Conservation (phyloP, 805 yeast species). For the Saccharomycopsis babjevae region DNA sequence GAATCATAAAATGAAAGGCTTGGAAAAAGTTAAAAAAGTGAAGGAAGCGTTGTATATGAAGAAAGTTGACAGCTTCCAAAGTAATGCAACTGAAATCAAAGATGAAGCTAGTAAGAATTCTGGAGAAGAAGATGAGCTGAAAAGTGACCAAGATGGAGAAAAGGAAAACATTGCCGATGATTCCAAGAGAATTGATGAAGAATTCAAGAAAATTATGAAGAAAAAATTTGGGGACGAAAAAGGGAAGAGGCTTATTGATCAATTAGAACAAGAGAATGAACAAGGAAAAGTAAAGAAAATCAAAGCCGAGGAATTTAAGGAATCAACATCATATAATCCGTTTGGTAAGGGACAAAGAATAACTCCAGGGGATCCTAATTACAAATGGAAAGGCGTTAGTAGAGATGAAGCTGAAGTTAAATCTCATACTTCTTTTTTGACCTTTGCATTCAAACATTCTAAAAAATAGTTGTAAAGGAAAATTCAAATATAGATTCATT, state of each 20-base stretch:
- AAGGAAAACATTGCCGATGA: constrained; percentile 18
- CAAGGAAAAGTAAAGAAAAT: constrained; percentile 19
- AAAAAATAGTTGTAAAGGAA: neutral
- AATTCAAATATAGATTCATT: neutral
- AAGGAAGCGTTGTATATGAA: constrained; percentile 7
- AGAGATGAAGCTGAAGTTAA: constrained; percentile 77
- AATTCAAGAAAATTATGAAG: constrained; percentile 79
- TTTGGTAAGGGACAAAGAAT: constrained; percentile 85
- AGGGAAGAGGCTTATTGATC: constrained; percentile 16
- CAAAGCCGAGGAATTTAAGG: constrained; percentile 68
- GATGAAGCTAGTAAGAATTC: constrained; percentile 21
- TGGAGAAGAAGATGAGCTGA: constrained; percentile 19
- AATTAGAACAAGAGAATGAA: constrained; percentile 13
- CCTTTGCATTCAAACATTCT: constrained; percentile 58
- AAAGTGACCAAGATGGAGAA: constrained; percentile 21
- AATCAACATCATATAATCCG: constrained; percentile 77
- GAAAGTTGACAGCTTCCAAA: constrained; percentile 19
- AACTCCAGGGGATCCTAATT: constrained; percentile 76
- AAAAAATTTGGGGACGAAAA: constrained; percentile 35
- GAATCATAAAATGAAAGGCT: constrained; percentile 54
- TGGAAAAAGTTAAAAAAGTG: constrained; percentile 38
- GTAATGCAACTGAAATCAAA: constrained; percentile 13
- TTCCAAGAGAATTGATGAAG: constrained; percentile 26
- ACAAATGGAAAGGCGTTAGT: constrained; percentile 76
- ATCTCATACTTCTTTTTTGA: constrained; percentile 86